These are phyloP conservation scores for Anthracocystis panici-leucophaei DNA, from an alignment of 1,284 basidiomycete genomes.

Conservation along the genomic window DNA sequence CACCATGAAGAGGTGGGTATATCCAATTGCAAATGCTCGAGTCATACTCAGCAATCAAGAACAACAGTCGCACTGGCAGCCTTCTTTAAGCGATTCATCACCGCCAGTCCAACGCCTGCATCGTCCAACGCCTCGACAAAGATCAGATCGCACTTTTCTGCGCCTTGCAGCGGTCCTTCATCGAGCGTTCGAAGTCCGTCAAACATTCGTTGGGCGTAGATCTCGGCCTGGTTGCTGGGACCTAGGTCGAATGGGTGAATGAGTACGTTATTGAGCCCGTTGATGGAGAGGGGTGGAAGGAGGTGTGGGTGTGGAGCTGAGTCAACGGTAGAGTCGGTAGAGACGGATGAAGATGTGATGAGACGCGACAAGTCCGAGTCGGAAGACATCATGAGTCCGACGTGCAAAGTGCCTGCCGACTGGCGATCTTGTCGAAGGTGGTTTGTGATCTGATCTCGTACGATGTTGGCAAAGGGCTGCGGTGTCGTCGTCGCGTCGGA, in stretches of 20 bases:
- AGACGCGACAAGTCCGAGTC: constrained; percentile 39
- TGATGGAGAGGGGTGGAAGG: constrained; percentile 7
- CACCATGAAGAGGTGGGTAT: neutral
- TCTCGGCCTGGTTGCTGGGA: constrained; percentile 74
- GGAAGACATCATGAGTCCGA: constrained; percentile 51
- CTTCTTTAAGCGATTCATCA: constrained; percentile 98
- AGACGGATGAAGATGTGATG: constrained; percentile 5
- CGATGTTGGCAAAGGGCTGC: constrained; percentile 24
- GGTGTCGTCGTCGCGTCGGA: neutral
- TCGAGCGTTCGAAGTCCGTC: constrained; percentile 88
- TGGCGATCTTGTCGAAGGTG: neutral
- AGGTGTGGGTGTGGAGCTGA: constrained; percentile 25
- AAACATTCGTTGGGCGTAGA: constrained; percentile 85
- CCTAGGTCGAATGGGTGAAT: constrained; percentile 75
- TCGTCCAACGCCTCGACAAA: constrained; percentile 88
- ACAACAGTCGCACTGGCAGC: constrained; percentile 75
- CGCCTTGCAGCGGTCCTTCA: constrained; percentile 58
- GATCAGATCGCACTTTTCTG: constrained; percentile 78
- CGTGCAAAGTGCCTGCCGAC: constrained; percentile 5
- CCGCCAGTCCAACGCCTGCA: constrained; percentile 85
- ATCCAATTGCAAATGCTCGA: neutral
- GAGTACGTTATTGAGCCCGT: constrained; percentile 12
- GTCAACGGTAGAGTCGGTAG: neutral
- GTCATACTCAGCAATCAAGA: constrained; percentile 32
- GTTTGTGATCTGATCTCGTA: constrained; percentile 26